Evolutionary conservation across 2,329 filamentous ascomycete species (phyloP).

Genomic region (Aureobasidium sp.): DNA sequence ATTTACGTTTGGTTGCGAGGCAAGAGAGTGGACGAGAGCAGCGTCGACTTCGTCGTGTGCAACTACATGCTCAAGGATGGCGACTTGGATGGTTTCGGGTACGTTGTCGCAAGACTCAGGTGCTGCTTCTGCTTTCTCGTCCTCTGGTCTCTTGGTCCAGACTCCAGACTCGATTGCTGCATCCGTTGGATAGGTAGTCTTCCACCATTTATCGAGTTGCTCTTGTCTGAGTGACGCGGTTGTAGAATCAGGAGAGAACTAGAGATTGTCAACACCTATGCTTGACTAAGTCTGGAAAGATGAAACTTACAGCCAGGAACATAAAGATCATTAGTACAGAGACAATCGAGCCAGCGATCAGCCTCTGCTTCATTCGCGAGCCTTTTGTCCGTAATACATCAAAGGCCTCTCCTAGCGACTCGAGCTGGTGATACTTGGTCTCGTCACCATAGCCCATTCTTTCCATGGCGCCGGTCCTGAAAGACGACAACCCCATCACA

Average conservation of each 20-base stretch:
- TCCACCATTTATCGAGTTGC: constrained; percentile 6
- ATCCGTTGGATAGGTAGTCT: neutral
- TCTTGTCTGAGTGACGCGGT: constrained; percentile 4
- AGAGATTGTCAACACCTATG: neutral
- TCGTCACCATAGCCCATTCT: neutral
- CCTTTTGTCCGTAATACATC: neutral
- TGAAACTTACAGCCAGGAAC: constrained; percentile 2
- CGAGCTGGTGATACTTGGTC: neutral
- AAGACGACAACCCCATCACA: neutral
- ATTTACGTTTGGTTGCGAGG: constrained; percentile 21
- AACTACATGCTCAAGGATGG: constrained; percentile 23
- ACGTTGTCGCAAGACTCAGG: neutral
- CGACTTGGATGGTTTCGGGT: constrained; percentile 32
- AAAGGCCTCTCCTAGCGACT: neutral
- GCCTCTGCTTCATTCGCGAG: constrained; percentile 6
- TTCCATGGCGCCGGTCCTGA: neutral
- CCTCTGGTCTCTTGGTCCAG: neutral
- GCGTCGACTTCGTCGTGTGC: constrained; percentile 29
- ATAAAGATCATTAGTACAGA: neutral
- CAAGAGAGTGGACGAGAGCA: constrained; percentile 26
- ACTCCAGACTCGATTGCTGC: constrained; percentile 1
- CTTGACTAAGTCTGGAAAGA: neutral
- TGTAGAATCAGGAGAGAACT: neutral
- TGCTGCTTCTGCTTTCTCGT: neutral
- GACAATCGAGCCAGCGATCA: constrained; percentile 2